phyloP scores from a whole-genome alignment of 2,329 filamentous ascomycete species.

The Hypoxylon sp. region DNA sequence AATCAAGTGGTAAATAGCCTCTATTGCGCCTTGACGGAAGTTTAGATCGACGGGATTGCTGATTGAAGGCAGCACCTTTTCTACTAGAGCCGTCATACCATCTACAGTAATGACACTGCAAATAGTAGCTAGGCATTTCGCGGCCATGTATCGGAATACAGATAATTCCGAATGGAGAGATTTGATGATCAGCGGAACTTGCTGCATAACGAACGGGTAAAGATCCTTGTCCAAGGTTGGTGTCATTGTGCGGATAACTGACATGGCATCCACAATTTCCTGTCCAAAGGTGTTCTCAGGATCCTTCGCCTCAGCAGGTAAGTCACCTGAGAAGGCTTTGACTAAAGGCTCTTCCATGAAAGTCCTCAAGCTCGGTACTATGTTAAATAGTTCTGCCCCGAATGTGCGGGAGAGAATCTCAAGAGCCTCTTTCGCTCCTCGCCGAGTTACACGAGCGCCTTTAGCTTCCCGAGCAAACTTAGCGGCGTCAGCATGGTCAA shows the following conservation, averaged over 20 bases:
- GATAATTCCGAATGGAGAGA: conserved; percentile 90
- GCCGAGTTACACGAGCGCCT: conserved; percentile 88
- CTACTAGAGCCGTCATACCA: conserved; percentile 95
- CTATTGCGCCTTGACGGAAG: conserved; percentile 92
- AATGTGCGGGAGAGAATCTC: conserved; percentile 89
- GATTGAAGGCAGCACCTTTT: conserved; percentile 92
- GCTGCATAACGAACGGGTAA: conserved; percentile 82
- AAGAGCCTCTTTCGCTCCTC: conserved; percentile 93
- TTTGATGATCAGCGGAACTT: conserved; percentile 88
- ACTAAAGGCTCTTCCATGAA: conserved; percentile 87
- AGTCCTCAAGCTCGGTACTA: conserved; percentile 83
- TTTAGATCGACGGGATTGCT: conserved; percentile 90
- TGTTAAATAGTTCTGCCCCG: conserved; percentile 81
- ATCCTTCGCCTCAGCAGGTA: conserved; percentile 81
- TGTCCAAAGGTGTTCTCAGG: conserved; percentile 85
- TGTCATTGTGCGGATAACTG: conserved; percentile 90
- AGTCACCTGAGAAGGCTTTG: conserved; percentile 78
- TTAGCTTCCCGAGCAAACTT: conserved; percentile 92
- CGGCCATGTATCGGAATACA: conserved; percentile 95
- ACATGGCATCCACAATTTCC: conserved; percentile 93
- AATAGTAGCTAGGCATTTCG: conserved; percentile 96
- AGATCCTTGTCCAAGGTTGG: conserved; percentile 86
- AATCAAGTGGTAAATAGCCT: conserved; percentile 96
- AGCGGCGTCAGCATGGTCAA: conserved; percentile 89
- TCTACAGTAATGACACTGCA: conserved; percentile 97